These are phyloP conservation scores for Sparassis latifolia DNA, from an alignment of 1,284 basidiomycete species.

Conservation along the genomic window DNA sequence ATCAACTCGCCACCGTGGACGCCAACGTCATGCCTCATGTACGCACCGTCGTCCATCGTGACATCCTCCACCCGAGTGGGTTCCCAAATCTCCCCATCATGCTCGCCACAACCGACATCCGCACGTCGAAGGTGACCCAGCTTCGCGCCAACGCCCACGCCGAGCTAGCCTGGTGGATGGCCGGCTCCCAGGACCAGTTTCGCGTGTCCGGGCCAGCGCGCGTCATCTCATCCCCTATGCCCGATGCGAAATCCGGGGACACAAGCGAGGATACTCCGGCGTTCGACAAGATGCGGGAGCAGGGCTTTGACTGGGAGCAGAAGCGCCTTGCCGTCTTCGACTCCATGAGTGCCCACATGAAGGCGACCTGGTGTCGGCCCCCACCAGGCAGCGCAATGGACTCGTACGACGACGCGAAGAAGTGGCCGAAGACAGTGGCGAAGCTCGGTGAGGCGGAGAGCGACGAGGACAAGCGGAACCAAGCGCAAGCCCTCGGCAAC, in stretches of 20 bases:
- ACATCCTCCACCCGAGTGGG: constrained; percentile 40
- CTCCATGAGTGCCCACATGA: constrained; percentile 48
- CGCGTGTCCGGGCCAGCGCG: constrained; percentile 45
- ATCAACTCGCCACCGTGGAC: constrained; percentile 58
- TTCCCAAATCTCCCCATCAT: constrained; percentile 45
- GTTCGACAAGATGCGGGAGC: constrained; percentile 29
- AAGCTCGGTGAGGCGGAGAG: constrained; percentile 35
- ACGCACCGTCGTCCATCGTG: constrained; percentile 54
- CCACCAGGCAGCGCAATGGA: constrained; percentile 45
- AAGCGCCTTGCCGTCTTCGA: constrained; percentile 49
- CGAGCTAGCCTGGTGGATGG: constrained; percentile 57
- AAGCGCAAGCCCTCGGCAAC: constrained; percentile 47
- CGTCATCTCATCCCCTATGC: constrained; percentile 31
- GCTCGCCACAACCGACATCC: constrained; percentile 40
- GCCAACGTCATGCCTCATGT: constrained; percentile 39
- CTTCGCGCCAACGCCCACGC: constrained; percentile 36
- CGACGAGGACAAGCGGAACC: constrained; percentile 35
- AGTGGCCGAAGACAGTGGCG: constrained; percentile 45
- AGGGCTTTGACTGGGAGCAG: constrained; percentile 56
- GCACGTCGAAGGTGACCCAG: constrained; percentile 53
- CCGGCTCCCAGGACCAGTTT: constrained; percentile 50
- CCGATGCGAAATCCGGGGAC: constrained; percentile 3
- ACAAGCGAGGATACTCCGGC: constrained; percentile 17
- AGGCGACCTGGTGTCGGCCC: constrained; percentile 60
- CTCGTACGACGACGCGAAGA: constrained; percentile 45